phyloP scores from a whole-genome alignment of 768 basidiomycete species.

The Pleurotus cornucopiae region DNA sequence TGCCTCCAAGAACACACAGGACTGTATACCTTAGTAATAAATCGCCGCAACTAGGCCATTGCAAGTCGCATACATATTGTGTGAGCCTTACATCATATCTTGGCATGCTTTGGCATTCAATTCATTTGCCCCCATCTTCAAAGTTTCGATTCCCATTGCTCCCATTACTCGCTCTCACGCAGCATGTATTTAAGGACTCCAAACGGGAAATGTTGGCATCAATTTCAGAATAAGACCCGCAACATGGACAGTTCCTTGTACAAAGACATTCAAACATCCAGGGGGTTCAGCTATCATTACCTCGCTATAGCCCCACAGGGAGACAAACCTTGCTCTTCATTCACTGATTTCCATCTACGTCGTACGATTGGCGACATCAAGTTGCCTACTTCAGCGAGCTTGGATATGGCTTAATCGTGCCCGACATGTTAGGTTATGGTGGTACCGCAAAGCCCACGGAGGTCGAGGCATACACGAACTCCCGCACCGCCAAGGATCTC shows the following conservation, averaged over 20 bases:
- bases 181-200: no score
- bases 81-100: no score
- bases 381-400: constrained; percentile 28
- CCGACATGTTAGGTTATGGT: constrained; percentile 52
- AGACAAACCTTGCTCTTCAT: constrained; percentile 34
- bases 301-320: constrained; percentile 20
- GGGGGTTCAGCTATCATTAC: constrained; percentile 32
- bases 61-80: no score
- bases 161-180: no score
- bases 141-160: no score
- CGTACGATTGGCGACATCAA: constrained; percentile 26
- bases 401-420: constrained; percentile 43
- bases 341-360: constrained; percentile 37
- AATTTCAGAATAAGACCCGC: background rate
- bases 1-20: no score
- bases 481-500: constrained; percentile 32
- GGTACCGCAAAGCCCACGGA: constrained; percentile 42
- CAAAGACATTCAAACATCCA: constrained; percentile 24
- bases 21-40: no score
- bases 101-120: no score
- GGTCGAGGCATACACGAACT: constrained; percentile 26
- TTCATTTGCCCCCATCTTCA: no score
- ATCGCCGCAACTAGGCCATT: no score
- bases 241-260: constrained; percentile 12
- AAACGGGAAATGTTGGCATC: no score